phyloP scores from a whole-genome alignment of 345 rosid species.

The Heritiera littoralis region DNA sequence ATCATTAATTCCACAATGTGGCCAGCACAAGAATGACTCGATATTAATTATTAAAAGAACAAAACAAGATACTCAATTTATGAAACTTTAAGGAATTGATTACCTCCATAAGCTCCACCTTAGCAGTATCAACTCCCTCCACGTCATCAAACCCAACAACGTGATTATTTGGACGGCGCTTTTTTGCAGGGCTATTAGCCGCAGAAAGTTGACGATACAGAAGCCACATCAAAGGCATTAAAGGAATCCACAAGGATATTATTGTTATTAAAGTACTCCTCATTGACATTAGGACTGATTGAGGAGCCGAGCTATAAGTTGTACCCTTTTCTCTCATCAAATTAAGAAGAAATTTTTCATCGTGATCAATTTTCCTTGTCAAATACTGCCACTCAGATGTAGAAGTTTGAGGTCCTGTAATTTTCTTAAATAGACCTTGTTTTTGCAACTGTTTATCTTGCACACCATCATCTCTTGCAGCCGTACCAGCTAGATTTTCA shows the following conservation, averaged over 20 bases:
- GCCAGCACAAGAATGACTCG: neutral
- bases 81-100: constrained; percentile 17
- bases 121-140: constrained; percentile 94
- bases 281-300: constrained; percentile 66
- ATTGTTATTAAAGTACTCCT: constrained; percentile 67
- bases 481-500: constrained; percentile 32
- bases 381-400: constrained; percentile 72
- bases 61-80: neutral
- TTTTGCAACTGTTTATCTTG: constrained; percentile 20
- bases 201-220: constrained; percentile 90
- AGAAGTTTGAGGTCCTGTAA: constrained; percentile 40
- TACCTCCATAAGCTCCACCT: constrained; percentile 94
- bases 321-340: constrained; percentile 91
- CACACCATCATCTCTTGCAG: constrained; percentile 32
- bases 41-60: constrained; percentile 5
- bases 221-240: constrained; percentile 95
- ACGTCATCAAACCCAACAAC: constrained; percentile 81
- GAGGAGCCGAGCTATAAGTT: constrained; percentile 87
- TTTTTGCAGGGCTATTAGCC: constrained; percentile 81
- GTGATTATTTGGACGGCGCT: constrained; percentile 60
- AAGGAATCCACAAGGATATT: constrained; percentile 83
- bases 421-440: constrained; percentile 35
- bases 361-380: constrained; percentile 83
- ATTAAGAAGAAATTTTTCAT: constrained; percentile 86
- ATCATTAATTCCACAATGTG: neutral